These are phyloP conservation scores for Anisogramma anomala DNA, from an alignment of 2,329 filamentous ascomycete genomes.

Conservation along the genomic window DNA sequence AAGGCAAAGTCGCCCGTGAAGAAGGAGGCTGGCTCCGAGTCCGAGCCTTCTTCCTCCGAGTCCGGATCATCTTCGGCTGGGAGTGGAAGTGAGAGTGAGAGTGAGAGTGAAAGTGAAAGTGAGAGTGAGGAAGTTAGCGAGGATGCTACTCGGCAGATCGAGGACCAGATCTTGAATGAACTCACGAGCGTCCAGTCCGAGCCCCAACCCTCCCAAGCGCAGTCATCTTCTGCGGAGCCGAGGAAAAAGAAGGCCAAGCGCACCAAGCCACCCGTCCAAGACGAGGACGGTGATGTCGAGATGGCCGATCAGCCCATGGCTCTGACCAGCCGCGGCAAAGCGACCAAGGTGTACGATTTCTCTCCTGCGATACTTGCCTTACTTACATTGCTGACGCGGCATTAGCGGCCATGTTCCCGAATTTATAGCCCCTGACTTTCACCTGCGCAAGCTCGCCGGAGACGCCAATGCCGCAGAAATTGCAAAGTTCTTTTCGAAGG, in stretches of 20 bases:
- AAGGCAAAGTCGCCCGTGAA: slow-evolving; percentile 2
- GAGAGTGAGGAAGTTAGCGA: slow-evolving; percentile 17
- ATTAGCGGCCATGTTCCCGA: slow-evolving; percentile 28
- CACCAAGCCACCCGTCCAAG: background rate
- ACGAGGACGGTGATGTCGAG: slow-evolving; percentile 13
- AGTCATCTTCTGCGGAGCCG: background rate
- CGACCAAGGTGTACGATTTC: slow-evolving; percentile 7
- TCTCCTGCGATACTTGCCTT: no score
- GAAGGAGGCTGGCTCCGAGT: slow-evolving; percentile 9
- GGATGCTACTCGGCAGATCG: slow-evolving; percentile 9
- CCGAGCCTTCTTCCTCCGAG: slow-evolving; percentile 12
- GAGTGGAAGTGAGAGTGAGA: slow-evolving; percentile 7
- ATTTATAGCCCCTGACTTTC: slow-evolving; percentile 40
- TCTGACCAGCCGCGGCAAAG: slow-evolving; percentile 13
- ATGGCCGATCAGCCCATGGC: slow-evolving; percentile 28
- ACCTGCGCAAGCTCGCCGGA: slow-evolving; percentile 38
- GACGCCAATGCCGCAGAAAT: slow-evolving; percentile 33
- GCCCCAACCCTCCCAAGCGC: slow-evolving; percentile 1
- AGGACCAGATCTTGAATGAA: slow-evolving; percentile 11
- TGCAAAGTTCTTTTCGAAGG: slow-evolving; percentile 43
- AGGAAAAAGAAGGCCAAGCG: slow-evolving; percentile 10
- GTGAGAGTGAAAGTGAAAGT: no score
- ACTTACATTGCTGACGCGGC: slow-evolving; percentile 3
- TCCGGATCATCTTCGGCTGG: slow-evolving; percentile 11
- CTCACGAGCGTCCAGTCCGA: slow-evolving; percentile 3